phyloP scores from a whole-genome alignment of 768 basidiomycete genomes.

The Suillus spraguei region DNA sequence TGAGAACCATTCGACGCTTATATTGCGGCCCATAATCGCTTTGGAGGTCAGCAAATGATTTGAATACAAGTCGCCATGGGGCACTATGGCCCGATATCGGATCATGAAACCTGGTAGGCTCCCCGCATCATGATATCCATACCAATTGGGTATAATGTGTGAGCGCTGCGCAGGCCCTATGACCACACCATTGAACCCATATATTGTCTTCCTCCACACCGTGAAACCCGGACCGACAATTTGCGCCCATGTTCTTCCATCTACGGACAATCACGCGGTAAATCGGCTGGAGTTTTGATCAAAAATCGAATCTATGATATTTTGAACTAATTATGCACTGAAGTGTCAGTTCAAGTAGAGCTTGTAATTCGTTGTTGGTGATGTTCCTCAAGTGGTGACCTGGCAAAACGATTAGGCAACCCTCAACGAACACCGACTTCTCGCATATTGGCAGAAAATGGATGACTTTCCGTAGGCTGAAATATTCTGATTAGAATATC shows the following conservation, averaged over 20 bases:
- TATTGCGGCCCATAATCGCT: constrained; percentile 1
- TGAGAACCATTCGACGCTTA: constrained; percentile 11
- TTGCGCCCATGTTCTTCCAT: too few species aligned
- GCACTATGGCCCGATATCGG: background rate
- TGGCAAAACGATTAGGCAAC: constrained; percentile 3
- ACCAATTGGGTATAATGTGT: constrained; percentile 10
- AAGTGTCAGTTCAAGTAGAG: background rate
- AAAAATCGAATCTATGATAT: background rate
- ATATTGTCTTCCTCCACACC: background rate
- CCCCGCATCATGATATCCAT: background rate
- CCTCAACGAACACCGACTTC: too few species aligned
- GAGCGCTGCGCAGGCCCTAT: constrained; percentile 12
- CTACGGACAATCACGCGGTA: background rate
- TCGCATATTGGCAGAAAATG: too few species aligned
- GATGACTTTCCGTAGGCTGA: too few species aligned
- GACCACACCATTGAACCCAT: constrained; percentile 4
- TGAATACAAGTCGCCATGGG: background rate
- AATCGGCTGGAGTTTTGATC: background rate
- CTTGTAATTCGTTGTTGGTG: too few species aligned
- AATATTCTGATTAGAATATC: too few species aligned
- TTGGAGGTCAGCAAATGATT: background rate
- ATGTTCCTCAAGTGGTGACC: background rate
- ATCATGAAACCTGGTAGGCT: background rate
- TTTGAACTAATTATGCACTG: background rate
- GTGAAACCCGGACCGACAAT: background rate